Evolutionary conservation across 2,329 filamentous ascomycete species (phyloP).

Genomic region (Alternaria alternata): DNA sequence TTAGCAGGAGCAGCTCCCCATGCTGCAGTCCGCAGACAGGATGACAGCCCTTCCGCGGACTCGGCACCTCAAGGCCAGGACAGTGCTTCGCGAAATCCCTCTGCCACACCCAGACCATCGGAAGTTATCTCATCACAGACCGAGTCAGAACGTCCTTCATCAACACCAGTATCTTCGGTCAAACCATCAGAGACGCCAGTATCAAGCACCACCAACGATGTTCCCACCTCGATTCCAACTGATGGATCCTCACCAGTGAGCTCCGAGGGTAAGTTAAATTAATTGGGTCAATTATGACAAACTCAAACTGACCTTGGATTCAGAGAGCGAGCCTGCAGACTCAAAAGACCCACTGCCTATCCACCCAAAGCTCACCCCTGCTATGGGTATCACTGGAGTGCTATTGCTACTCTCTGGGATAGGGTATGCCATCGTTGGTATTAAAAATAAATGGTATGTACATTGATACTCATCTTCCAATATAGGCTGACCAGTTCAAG

Average conservation of each 20-base stretch:
- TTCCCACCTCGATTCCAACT: conserved; percentile 26
- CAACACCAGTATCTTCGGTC: conserved; percentile 18
- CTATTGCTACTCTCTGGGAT: conserved; percentile 78
- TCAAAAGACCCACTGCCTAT: conserved; percentile 67
- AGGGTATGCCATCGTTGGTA: conserved; percentile 77
- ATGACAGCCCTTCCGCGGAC: conserved; percentile 31
- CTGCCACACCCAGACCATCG: conserved; percentile 26
- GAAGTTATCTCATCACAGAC: conserved; percentile 19
- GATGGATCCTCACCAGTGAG: conserved; percentile 27
- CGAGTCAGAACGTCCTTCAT: conserved; percentile 23
- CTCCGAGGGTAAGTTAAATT: conserved; percentile 24
- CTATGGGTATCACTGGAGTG: conserved; percentile 78
- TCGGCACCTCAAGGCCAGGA: conserved; percentile 23
- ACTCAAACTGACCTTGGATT: neutral
- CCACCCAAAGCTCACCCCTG: conserved; percentile 78
- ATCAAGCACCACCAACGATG: conserved; percentile 24
- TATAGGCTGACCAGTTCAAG: conserved; percentile 33
- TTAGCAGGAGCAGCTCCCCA: conserved; percentile 32
- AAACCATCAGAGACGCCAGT: conserved; percentile 20
- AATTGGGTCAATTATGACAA: neutral
- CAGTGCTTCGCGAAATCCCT: conserved; percentile 21
- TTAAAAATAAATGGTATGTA: conserved; percentile 74
- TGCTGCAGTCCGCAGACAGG: conserved; percentile 39
- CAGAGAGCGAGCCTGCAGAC: conserved; percentile 24
- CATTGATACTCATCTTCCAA: neutral